Evolutionary conservation across 371 early-diverging fungal genomes (phyloP), one percentile per base, ranked within the genome.

Genomic region (Zancudomyces culisetae): DNA sequence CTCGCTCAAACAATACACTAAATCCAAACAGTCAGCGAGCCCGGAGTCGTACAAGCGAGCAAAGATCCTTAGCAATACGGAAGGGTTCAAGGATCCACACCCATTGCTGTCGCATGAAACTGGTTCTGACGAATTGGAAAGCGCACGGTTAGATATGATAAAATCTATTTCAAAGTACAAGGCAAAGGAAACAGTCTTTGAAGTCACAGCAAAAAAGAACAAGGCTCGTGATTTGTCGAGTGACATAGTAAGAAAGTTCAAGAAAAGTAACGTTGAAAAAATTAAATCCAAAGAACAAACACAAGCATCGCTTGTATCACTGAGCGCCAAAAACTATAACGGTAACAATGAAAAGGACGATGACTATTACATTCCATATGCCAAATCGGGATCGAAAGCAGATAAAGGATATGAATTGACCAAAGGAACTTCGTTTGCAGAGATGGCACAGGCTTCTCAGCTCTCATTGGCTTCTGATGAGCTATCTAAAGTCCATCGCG

Each of bases 131-230:
- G 58, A 52, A 1, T 60, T 64, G 1, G 83, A 83, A 52, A 63
- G 72, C 46, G 55, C 73, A 46, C 82, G 84, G 12, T 54, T 69
- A 55, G 71, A 71, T 23, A 67, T 91, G 68, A 70, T 92, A 40
- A 71, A 70, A 24, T 71, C 75, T 40, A 75, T 92, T 43, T 73
- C 83, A 29, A 76, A 73, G 13, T 92, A 90, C 69, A 70, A 88
- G 22, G 89, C 90, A 6, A 58, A 72, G 6, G 86, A 93, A 73
- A 92, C 94, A 0, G 81, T 95, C 40, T 95, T 95, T 64, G 96
- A 96, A 60, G 74, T 90, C 39, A 87, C 84, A 27, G 72, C 73
- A 35, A 76, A 87, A 52, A 94, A 94, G 27, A 61, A 67, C 40
- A 87, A 80, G 57, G 75, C 84, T 23, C 51, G 78, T 13, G 72